A percentile compares a stretch with the other conserved stretches of the same genome.
Conservation (phyloP, 2,329 filamentous ascomycete genomes). For the Ambrosiella beaveri region DNA sequence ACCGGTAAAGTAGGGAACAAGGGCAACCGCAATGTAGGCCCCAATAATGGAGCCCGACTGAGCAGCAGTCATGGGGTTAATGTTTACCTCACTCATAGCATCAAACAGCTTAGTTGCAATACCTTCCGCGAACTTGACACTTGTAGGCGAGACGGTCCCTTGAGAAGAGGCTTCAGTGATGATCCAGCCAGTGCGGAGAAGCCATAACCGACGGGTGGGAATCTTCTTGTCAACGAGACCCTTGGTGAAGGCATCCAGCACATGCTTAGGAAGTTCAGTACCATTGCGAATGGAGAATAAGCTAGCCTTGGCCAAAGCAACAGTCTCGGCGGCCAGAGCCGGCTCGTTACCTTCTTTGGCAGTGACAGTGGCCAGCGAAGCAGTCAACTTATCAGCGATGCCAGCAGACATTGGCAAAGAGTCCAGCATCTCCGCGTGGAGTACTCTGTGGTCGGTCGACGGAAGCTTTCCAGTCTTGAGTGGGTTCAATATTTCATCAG, state of each 20-base stretch:
- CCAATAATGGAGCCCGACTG: conserved; percentile 71
- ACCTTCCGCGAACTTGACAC: conserved; percentile 30
- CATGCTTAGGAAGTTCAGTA: conserved; percentile 44
- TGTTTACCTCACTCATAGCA: conserved; percentile 57
- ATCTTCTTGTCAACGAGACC: conserved; percentile 75
- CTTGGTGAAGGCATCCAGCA: conserved; percentile 58
- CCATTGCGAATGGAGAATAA: conserved; percentile 43
- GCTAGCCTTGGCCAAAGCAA: conserved; percentile 49
- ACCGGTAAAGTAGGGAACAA: conserved; percentile 38
- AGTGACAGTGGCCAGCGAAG: conserved; percentile 49
- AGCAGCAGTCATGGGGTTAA: conserved; percentile 61
- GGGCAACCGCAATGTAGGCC: conserved; percentile 54
- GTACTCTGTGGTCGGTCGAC: conserved; percentile 64
- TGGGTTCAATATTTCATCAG: conserved; percentile 61
- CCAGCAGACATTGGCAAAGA: conserved; percentile 41
- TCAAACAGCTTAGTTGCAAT: conserved; percentile 41
- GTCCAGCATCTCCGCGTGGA: conserved; percentile 67
- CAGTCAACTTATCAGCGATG: conserved; percentile 48
- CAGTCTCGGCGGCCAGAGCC: conserved; percentile 60
- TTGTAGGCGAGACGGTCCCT: conserved; percentile 17
- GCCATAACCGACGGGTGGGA: conserved; percentile 62
- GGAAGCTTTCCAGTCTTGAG: conserved; percentile 72
- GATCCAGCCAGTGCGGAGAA: conserved; percentile 54
- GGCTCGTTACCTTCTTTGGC: conserved; percentile 79
- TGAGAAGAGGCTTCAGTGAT: conserved; percentile 31